phyloP scores from a whole-genome alignment of 2,329 filamentous ascomycete genomes.

The Rutstroemia sp. region DNA sequence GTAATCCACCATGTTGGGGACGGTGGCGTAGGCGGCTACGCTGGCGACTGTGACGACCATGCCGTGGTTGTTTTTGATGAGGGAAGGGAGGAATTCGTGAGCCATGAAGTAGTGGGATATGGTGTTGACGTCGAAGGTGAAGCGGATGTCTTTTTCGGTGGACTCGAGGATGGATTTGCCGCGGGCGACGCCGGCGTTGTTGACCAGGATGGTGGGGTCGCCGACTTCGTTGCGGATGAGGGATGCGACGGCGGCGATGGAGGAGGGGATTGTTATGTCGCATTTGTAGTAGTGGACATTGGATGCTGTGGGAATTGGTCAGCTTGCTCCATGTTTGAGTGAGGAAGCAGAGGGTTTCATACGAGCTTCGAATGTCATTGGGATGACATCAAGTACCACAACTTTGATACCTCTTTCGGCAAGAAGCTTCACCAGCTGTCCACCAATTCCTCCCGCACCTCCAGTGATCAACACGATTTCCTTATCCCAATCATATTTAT shows the following conservation, averaged over 20 bases:
- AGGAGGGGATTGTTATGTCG: slow-evolving; percentile 55
- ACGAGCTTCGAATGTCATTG: slow-evolving; percentile 46
- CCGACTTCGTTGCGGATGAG: slow-evolving; percentile 50
- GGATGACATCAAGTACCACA: slow-evolving; percentile 63
- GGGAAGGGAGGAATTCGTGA: slow-evolving; percentile 59
- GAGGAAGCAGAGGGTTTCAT: slow-evolving; percentile 18
- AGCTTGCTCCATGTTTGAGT: neutral
- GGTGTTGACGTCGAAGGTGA: slow-evolving; percentile 66
- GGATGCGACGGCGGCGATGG: slow-evolving; percentile 44
- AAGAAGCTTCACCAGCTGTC: slow-evolving; percentile 56
- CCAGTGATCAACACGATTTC: slow-evolving; percentile 71
- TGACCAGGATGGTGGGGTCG: slow-evolving; percentile 61
- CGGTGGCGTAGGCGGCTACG: slow-evolving; percentile 51
- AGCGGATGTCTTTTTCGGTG: slow-evolving; percentile 50
- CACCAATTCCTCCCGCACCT: slow-evolving; percentile 67
- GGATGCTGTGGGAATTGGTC: slow-evolving; percentile 30
- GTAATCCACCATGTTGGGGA: slow-evolving; percentile 63
- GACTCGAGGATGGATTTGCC: slow-evolving; percentile 54
- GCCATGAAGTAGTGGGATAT: slow-evolving; percentile 60
- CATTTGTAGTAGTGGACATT: slow-evolving; percentile 62
- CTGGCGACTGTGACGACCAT: slow-evolving; percentile 66
- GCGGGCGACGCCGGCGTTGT: slow-evolving; percentile 60
- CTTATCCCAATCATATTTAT: slow-evolving; percentile 55
- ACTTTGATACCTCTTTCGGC: slow-evolving; percentile 58
- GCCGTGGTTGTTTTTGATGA: slow-evolving; percentile 59